A percentile compares a stretch with the other conserved stretches of the same genome.
Conservation (phyloP, 2,329 filamentous ascomycete species). For the Aspergillus persii region DNA sequence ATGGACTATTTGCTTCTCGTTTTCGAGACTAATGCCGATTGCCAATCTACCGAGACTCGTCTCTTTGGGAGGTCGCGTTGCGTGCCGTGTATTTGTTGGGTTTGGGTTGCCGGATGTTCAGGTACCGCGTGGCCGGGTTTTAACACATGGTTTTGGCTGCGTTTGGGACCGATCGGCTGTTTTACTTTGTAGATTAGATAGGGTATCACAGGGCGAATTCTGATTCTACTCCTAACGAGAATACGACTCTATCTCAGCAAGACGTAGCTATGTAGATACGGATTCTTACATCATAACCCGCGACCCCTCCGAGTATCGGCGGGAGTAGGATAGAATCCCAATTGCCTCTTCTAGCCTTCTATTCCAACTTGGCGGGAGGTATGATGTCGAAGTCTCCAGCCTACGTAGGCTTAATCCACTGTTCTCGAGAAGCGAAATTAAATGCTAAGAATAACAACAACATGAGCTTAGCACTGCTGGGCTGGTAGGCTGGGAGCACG, state of each 20-base stretch:
- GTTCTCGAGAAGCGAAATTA: conserved; percentile 12
- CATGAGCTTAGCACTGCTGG: not conserved
- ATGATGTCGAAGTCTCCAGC: not conserved
- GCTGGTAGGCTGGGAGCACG: not conserved
- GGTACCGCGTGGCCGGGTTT: no score
- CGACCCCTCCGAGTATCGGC: not conserved
- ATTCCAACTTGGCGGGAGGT: not conserved
- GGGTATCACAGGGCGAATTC: not conserved
- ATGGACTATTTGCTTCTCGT: not conserved
- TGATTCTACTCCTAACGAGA: not conserved
- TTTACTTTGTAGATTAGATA: no score
- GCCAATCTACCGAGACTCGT: conserved; percentile 1
- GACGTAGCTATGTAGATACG: no score
- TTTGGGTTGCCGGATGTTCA: not conserved
- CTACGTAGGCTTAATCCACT: not conserved
- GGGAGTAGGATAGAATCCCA: not conserved
- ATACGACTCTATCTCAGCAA: no score
- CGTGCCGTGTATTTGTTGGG: not conserved
- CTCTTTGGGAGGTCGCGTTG: not conserved
- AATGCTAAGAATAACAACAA: conserved; percentile 8
- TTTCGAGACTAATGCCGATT: conserved; percentile 1
- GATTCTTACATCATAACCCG: no score
- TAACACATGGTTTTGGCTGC: not conserved
- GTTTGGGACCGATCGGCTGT: not conserved
- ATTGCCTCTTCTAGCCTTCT: not conserved